phyloP scores from a whole-genome alignment of 2,329 filamentous ascomycete genomes.

The Esteya vermicola region DNA sequence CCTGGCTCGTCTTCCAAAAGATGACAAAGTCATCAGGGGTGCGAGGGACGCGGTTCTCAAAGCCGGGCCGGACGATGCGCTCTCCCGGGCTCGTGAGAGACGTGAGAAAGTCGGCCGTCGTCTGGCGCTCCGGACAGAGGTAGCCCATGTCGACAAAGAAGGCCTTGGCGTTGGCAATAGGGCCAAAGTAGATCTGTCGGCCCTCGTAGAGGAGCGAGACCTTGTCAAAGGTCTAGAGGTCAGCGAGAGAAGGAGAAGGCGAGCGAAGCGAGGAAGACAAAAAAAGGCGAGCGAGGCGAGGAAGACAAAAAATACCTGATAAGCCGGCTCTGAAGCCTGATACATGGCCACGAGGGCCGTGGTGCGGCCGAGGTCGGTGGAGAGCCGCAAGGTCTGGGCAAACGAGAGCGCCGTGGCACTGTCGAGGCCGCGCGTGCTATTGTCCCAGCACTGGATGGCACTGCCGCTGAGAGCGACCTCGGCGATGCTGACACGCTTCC shows the following conservation, averaged over 20 bases:
- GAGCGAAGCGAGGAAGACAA: neutral
- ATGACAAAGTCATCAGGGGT: constrained; percentile 47
- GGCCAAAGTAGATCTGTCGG: constrained; percentile 52
- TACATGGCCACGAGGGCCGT: constrained; percentile 53
- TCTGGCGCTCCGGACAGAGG: constrained; percentile 40
- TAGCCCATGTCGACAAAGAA: constrained; percentile 60
- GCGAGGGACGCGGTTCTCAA: constrained; percentile 38
- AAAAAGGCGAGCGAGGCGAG: neutral
- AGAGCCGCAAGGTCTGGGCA: constrained; percentile 45
- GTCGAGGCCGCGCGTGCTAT: constrained; percentile 52
- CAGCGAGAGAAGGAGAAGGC: neutral
- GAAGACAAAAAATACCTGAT: constrained; percentile 25
- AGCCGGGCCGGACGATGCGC: constrained; percentile 51
- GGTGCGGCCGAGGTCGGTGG: constrained; percentile 48
- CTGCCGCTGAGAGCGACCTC: constrained; percentile 50
- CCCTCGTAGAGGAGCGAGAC: constrained; percentile 60
- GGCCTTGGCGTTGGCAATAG: constrained; percentile 41
- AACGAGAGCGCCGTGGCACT: constrained; percentile 53
- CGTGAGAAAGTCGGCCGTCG: constrained; percentile 66
- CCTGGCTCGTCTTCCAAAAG: constrained; percentile 39
- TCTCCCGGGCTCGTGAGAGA: constrained; percentile 62
- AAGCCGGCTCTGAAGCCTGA: constrained; percentile 52
- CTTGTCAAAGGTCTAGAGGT: constrained; percentile 44
- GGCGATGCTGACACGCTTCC: constrained; percentile 63
- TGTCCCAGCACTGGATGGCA: constrained; percentile 59